Evolutionary conservation across 805 yeast species (phyloP).

Genomic region (Yarrowia sp.): DNA sequence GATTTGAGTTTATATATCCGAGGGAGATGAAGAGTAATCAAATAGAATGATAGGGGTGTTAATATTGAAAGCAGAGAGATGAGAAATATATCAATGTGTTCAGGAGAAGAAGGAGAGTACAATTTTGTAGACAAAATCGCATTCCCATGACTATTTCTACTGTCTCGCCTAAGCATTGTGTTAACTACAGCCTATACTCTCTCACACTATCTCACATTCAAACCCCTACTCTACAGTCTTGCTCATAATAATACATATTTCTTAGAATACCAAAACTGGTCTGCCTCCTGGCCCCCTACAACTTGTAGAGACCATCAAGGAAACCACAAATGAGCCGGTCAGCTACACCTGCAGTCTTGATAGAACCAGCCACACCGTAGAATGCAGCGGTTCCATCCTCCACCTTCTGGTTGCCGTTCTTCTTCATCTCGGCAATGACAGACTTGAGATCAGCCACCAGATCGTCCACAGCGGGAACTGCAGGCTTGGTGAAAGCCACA

Average conservation of each 20-base stretch:
- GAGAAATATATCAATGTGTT: too few relatives aligned
- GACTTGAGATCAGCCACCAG: slow-evolving; percentile 53
- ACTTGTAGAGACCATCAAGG: slow-evolving; percentile 73
- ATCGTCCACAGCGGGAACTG: slow-evolving; percentile 59
- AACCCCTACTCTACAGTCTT: too few relatives aligned
- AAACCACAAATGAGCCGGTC: slow-evolving; percentile 76
- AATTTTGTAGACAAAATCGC: too few relatives aligned
- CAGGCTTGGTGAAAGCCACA: slow-evolving; percentile 77
- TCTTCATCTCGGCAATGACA: slow-evolving; percentile 45
- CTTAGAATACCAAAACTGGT: background rate
- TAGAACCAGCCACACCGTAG: slow-evolving; percentile 94
- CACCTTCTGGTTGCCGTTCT: slow-evolving; percentile 33
- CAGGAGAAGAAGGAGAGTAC: too few relatives aligned
- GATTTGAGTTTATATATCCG: background rate
- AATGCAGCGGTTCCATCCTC: slow-evolving; percentile 71
- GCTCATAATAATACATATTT: slow-evolving; percentile 3
- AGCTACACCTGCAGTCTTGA: slow-evolving; percentile 78
- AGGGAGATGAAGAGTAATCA: too few relatives aligned
- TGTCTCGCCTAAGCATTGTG: too few relatives aligned
- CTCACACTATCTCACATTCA: too few relatives aligned
- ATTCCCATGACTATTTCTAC: too few relatives aligned
- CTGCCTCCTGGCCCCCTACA: slow-evolving; percentile 28
- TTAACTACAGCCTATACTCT: too few relatives aligned
- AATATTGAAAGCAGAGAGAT: too few relatives aligned
- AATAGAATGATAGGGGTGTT: too few relatives aligned